Conservation (phyloP, 1,284 basidiomycete species). For the Earliella scabrosa region DNA sequence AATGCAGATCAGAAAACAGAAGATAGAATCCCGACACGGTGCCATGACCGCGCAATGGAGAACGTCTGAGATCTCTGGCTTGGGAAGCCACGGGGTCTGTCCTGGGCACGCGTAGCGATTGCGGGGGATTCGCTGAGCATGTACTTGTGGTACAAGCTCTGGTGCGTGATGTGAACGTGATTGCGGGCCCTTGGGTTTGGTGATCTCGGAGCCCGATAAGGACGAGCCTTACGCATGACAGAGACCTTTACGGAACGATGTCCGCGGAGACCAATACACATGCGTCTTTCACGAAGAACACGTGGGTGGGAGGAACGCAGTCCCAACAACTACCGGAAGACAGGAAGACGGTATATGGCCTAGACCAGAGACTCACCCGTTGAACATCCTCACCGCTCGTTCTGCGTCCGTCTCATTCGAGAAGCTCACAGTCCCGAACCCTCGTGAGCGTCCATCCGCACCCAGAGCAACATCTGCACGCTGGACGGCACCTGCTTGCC, state of each 20-base stretch:
- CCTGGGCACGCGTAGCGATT: not conserved
- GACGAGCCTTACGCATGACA: not conserved
- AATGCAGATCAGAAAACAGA: not conserved
- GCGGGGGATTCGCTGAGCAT: slow-evolving; percentile 7
- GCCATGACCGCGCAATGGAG: too few relatives aligned
- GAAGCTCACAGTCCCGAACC: slow-evolving; percentile 89
- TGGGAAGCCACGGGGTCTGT: not conserved
- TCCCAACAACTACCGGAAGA: not conserved
- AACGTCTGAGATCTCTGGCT: too few relatives aligned
- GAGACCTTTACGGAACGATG: not conserved
- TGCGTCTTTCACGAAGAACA: not conserved
- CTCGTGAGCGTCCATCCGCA: slow-evolving; percentile 83
- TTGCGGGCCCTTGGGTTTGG: not conserved
- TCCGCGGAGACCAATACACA: too few relatives aligned
- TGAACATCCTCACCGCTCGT: slow-evolving; percentile 84
- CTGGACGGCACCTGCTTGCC: slow-evolving; percentile 85
- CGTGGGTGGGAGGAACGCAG: not conserved
- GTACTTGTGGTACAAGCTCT: too few relatives aligned
- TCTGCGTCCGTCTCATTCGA: slow-evolving; percentile 86
- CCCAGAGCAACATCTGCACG: slow-evolving; percentile 88
- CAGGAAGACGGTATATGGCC: not conserved
- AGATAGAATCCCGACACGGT: not conserved
- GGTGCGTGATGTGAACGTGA: too few relatives aligned
- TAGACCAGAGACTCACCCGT: slow-evolving; percentile 61
- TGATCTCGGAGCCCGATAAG: not conserved